Evolutionary conservation across 768 basidiomycete genomes (phyloP), one percentile per base, ranked within the genome.

Genomic region (Amanita pallidorosea): DNA sequence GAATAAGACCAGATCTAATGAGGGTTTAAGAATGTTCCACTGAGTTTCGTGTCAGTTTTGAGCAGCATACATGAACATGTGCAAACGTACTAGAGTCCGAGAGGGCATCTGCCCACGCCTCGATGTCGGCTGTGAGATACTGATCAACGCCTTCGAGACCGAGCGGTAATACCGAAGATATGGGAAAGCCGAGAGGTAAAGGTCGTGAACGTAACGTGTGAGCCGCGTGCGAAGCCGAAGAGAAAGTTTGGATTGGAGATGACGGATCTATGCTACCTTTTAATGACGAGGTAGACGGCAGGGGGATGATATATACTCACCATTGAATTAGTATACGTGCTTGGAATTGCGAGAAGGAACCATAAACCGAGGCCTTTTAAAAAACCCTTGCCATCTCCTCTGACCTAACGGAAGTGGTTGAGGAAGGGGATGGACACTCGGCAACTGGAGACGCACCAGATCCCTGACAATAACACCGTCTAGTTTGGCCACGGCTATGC

Each of bases 271-370:
- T 5, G 27, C 11, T 5, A 5, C 20, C 3, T 23, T n/a, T 9
- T 23, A 27, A 38, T 41, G 44, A 20, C 27, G 20, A 22, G 36
- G 15, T 12, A 7, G 9, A 7, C 23, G 27, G 36, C 31, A 40
- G 15, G 45, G 7, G 20, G 27, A 27, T 27, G 27, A 27, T 27
- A 23, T 27, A 29, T 12, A 53, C 70, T 45, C 29, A 88, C 90
- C 89, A 97, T 92, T 2, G 89, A 84, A 61, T 98, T 98, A 0
- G 95, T 98, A 62, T 92, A 93, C 18, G 91, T 92, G 61, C 88
- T 91, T 0, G 95, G 95, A 22, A 98, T 74, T 2, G 93, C 91
- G 8, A 98, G 73, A 8, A 81, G 69, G 60, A 94, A 96, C 95
- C 95, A 98, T 49, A 89, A 70, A 0, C 71, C 85, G 1, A 98